Evolutionary conservation across 352 stramenopile genomes (phyloP).

Genomic region (Pythium sp.): DNA sequence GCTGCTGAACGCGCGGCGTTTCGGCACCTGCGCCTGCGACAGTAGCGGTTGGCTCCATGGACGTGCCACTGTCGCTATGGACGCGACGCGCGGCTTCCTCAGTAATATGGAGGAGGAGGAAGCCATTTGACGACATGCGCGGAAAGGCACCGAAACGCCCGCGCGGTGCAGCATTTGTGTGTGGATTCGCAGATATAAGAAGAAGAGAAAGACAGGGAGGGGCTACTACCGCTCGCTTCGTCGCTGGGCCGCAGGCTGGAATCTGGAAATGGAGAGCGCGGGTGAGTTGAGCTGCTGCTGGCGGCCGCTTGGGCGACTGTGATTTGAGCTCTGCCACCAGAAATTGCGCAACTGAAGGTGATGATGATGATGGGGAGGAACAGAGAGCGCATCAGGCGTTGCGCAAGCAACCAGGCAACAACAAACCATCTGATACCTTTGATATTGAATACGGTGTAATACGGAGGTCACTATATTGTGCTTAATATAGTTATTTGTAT

Average conservation of each 20-base stretch:
- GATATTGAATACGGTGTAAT: not conserved
- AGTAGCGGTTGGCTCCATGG: not conserved
- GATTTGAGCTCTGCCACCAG: constrained; percentile 10
- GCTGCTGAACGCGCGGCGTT: constrained; percentile 16
- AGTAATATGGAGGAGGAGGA: not conserved
- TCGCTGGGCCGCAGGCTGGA: not conserved
- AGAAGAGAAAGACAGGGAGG: not conserved
- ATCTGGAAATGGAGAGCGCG: constrained; percentile 1
- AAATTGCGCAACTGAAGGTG: constrained; percentile 15
- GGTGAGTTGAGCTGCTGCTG: not conserved
- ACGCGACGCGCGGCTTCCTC: not conserved
- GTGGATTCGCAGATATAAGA: not conserved
- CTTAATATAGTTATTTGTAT: no score
- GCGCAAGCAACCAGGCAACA: constrained; percentile 7
- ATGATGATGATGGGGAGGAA: not conserved
- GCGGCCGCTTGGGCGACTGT: not conserved
- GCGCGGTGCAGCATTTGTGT: constrained; percentile 16
- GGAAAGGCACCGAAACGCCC: constrained; percentile 14
- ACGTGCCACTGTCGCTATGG: not conserved
- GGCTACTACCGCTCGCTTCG: not conserved
- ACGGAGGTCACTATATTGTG: not conserved
- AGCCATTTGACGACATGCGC: constrained; percentile 1
- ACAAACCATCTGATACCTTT: not conserved
- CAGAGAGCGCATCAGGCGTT: not conserved
- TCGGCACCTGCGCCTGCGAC: constrained; percentile 2